These are phyloP conservation scores for Knoxia roxburghii DNA, from an alignment of 257 asterid genomes.

Conservation along the genomic window DNA sequence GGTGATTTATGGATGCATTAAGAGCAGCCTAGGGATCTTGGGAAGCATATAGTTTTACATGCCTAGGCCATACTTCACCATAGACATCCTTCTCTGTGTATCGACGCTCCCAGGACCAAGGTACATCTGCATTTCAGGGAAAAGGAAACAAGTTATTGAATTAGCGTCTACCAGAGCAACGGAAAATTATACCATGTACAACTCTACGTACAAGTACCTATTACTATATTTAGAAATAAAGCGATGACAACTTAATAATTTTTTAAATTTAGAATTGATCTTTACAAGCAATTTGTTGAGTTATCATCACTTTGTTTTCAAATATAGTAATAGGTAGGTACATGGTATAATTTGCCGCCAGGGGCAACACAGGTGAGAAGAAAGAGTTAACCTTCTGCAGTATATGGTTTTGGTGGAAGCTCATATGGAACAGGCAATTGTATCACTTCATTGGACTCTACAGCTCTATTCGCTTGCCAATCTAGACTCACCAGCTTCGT, in stretches of 20 bases:
- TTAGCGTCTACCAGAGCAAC: not conserved
- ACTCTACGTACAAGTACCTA: too few species aligned
- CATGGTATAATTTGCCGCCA: too few species aligned
- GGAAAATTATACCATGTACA: too few species aligned
- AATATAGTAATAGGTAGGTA: too few species aligned
- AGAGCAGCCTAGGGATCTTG: slow-evolving; percentile 38
- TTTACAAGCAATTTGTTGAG: too few species aligned
- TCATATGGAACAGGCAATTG: slow-evolving; percentile 82
- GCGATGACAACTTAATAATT: too few species aligned
- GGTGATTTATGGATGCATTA: not conserved
- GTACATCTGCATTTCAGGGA: slow-evolving; percentile 50
- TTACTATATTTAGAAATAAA: too few species aligned
- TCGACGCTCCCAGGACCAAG: slow-evolving; percentile 97
- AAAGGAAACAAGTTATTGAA: not conserved
- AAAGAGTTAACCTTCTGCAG: slow-evolving; percentile 45
- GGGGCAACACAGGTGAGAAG: too few species aligned
- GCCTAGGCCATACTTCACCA: slow-evolving; percentile 85
- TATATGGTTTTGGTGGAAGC: slow-evolving; percentile 81
- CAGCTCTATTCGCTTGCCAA: slow-evolving; percentile 43
- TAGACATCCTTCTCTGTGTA: slow-evolving; percentile 75
- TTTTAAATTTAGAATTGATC: too few species aligned
- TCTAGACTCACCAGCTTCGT: slow-evolving; percentile 59
- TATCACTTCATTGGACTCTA: slow-evolving; percentile 41
- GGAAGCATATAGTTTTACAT: slow-evolving; percentile 43
- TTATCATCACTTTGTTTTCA: too few species aligned